Evolutionary conservation across 2,329 filamentous ascomycete species (phyloP).

Genomic region (Colletotrichum simmondsii): DNA sequence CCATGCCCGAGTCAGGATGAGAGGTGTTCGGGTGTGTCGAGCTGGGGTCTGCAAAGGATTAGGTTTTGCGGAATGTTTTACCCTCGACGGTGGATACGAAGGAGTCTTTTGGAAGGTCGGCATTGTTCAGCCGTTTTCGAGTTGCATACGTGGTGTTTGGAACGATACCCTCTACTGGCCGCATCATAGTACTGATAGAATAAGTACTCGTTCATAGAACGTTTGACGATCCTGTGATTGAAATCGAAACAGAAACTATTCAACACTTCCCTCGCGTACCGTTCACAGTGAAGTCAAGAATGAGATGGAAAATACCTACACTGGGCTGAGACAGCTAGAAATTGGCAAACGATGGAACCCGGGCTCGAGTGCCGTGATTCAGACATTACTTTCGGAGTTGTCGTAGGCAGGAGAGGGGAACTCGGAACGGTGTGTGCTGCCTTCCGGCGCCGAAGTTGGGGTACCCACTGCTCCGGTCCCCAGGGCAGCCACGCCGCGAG

Average conservation of each 20-base stretch:
- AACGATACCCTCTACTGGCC: constrained; percentile 27
- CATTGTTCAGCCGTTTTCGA: constrained; percentile 2
- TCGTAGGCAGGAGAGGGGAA: constrained; percentile 15
- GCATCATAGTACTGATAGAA: constrained; percentile 7
- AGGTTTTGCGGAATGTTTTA: background rate
- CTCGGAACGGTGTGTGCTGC: constrained; percentile 8
- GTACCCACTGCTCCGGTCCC: constrained; percentile 24
- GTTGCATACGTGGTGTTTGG: constrained; percentile 22
- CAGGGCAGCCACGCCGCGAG: constrained; percentile 15
- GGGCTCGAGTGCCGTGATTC: background rate
- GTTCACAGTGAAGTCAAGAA: background rate
- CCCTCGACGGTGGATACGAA: background rate
- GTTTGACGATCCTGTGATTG: background rate
- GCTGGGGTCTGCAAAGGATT: background rate
- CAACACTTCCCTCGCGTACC: background rate
- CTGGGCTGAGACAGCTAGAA: background rate
- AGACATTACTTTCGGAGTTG: background rate
- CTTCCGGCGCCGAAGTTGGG: constrained; percentile 26
- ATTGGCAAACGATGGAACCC: background rate
- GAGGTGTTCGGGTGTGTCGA: background rate
- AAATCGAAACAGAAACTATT: background rate
- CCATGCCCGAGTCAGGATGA: constrained; percentile 13
- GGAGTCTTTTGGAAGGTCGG: constrained; percentile 4
- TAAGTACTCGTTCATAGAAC: background rate
- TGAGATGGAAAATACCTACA: background rate